Conservation (phyloP, 805 yeast species). For the Suhomyces xylopsoci region DNA sequence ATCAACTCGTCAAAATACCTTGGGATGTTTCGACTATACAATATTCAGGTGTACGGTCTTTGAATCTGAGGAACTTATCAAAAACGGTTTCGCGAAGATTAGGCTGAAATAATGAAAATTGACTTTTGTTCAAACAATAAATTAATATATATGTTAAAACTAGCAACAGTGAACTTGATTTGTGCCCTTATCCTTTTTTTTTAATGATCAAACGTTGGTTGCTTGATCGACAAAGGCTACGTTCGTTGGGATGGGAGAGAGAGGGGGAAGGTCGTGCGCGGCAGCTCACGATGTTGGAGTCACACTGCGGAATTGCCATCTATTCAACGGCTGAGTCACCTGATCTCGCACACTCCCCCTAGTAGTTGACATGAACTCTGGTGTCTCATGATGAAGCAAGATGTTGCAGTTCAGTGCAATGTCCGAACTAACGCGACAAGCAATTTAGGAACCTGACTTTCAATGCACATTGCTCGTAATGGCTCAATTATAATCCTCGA, state of each 20-base stretch:
- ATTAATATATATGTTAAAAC: background rate
- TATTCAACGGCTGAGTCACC: background rate
- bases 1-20: background rate
- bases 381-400: background rate
- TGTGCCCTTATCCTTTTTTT: background rate
- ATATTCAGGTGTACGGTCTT: background rate
- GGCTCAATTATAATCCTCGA: background rate
- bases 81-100: background rate
- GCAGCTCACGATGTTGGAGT: background rate
- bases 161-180: background rate
- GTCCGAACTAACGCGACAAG: background rate
- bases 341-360: background rate
- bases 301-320: background rate
- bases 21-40: background rate
- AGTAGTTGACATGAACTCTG: background rate
- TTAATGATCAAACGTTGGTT: background rate
- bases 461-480: background rate
- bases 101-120: background rate
- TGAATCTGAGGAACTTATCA: background rate
- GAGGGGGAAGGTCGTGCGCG: conserved; percentile 2
- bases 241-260: conserved; percentile 1
- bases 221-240: conserved; percentile 1
- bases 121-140: background rate
- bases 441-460: background rate
- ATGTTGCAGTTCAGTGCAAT: background rate